A percentile compares a stretch with the other conserved stretches of the same genome.
phyloP scores from a whole-genome alignment of 768 basidiomycete species.

The Sporobolomyces pararoseus region DNA sequence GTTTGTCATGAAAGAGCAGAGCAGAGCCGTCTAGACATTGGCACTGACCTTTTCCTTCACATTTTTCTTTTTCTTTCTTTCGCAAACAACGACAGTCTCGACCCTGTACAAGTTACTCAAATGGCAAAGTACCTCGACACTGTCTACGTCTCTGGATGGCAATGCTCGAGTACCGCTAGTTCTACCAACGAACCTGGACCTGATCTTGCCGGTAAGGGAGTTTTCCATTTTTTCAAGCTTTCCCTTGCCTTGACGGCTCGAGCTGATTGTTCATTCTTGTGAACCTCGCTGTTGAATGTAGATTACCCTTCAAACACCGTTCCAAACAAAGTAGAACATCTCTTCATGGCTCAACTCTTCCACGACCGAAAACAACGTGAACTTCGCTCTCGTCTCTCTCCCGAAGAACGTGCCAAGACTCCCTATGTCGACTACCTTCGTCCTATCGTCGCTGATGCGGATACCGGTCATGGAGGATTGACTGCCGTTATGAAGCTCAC shows the following conservation, averaged over 20 bases:
- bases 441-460: slow-evolving; percentile 92
- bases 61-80: background rate
- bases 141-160: slow-evolving; percentile 89
- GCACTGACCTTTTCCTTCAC: background rate
- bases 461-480: slow-evolving; percentile 95
- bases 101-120: slow-evolving; percentile 95
- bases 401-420: slow-evolving; percentile 65
- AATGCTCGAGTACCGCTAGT: slow-evolving; percentile 84
- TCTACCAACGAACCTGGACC: slow-evolving; percentile 95
- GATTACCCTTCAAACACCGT: slow-evolving; percentile 99
- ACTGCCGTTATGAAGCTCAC: slow-evolving; percentile 99
- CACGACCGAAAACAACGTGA: slow-evolving; percentile 96
- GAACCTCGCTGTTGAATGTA: no score
- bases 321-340: slow-evolving; percentile 95
- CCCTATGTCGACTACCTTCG: slow-evolving; percentile 61
- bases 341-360: slow-evolving; percentile 97
- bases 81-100: slow-evolving; percentile 61
- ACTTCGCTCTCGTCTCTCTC: slow-evolving; percentile 65
- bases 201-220: slow-evolving; percentile 89
- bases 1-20: no score
- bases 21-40: background rate
- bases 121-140: slow-evolving; percentile 98
- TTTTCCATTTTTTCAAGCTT: background rate
- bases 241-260: background rate
- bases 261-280: no score